phyloP scores from a whole-genome alignment of 441 rosid genomes.

The Pelargonium fulgidum region DNA sequence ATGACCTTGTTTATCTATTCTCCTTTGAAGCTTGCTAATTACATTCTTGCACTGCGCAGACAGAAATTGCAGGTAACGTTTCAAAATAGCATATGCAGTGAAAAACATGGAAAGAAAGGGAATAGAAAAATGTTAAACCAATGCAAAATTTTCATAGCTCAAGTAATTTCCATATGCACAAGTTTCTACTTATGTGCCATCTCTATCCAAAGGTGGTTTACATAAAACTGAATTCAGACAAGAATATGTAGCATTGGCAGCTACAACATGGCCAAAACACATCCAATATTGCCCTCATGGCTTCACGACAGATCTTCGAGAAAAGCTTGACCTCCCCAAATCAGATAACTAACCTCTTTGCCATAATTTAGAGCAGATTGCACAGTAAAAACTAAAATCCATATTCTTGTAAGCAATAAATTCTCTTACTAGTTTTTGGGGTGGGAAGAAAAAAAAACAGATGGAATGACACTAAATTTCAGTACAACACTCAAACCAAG shows the following conservation, averaged over 20 bases:
- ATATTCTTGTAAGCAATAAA: not conserved
- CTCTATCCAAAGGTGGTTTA: not conserved
- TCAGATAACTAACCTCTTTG: not conserved
- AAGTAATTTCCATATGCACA: too few species aligned
- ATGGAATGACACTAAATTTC: not conserved
- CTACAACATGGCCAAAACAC: not conserved
- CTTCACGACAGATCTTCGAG: not conserved
- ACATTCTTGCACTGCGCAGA: constrained; percentile 81
- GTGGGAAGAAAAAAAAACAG: not conserved
- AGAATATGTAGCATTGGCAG: not conserved
- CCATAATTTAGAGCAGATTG: not conserved
- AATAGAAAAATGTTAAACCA: not conserved
- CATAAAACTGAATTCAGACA: not conserved
- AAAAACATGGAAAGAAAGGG: not conserved
- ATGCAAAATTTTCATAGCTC: too few species aligned
- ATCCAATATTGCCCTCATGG: not conserved
- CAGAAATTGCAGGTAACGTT: not conserved
- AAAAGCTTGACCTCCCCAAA: not conserved
- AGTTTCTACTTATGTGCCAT: not conserved
- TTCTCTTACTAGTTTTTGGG: not conserved
- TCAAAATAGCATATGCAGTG: not conserved
- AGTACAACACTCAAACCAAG: not conserved
- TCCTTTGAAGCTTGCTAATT: constrained; percentile 80
- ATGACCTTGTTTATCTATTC: constrained; percentile 89
- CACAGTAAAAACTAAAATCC: not conserved